phyloP scores from a whole-genome alignment of 225 moss, liverwort and hornwort genomes.

The Polytrichum commune region DNA sequence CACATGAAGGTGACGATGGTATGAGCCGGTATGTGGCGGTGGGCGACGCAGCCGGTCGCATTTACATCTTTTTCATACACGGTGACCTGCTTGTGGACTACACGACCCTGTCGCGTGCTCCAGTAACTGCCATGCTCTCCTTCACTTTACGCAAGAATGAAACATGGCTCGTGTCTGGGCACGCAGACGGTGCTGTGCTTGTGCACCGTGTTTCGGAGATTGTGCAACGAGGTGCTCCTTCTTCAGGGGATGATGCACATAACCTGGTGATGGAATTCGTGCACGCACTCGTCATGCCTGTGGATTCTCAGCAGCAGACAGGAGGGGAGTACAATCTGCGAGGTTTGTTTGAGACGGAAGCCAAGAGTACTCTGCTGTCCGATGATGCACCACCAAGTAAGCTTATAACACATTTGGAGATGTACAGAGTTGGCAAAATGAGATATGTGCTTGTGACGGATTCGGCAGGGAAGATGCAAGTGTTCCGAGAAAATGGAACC shows the following conservation, averaged over 20 bases:
- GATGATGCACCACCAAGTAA: constrained; percentile 24
- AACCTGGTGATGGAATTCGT: constrained; percentile 55
- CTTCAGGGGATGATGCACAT: constrained; percentile 51
- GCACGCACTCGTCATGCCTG: constrained; percentile 49
- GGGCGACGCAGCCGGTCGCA: constrained; percentile 71
- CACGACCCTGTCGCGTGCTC: constrained; percentile 62
- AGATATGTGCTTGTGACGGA: constrained; percentile 77
- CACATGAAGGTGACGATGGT: constrained; percentile 75
- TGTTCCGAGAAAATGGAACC: constrained; percentile 84
- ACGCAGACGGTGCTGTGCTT: constrained; percentile 82
- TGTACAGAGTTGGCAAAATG: constrained; percentile 87
- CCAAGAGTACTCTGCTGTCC: constrained; percentile 1
- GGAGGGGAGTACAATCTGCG: constrained; percentile 20
- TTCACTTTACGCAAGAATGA: constrained; percentile 75
- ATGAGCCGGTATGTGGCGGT: constrained; percentile 80
- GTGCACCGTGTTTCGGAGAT: constrained; percentile 80
- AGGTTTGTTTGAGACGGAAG: constrained; percentile 29
- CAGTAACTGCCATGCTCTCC: constrained; percentile 88
- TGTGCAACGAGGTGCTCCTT: constrained; percentile 40
- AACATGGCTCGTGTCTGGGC: constrained; percentile 79
- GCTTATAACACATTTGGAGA: constrained; percentile 64
- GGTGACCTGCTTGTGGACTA: constrained; percentile 81
- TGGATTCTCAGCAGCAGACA: constrained; percentile 9
- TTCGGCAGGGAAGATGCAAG: constrained; percentile 66
- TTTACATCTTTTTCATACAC: constrained; percentile 75